phyloP scores from a whole-genome alignment of 2,329 filamentous ascomycete species.

The Claviceps maximensis region DNA sequence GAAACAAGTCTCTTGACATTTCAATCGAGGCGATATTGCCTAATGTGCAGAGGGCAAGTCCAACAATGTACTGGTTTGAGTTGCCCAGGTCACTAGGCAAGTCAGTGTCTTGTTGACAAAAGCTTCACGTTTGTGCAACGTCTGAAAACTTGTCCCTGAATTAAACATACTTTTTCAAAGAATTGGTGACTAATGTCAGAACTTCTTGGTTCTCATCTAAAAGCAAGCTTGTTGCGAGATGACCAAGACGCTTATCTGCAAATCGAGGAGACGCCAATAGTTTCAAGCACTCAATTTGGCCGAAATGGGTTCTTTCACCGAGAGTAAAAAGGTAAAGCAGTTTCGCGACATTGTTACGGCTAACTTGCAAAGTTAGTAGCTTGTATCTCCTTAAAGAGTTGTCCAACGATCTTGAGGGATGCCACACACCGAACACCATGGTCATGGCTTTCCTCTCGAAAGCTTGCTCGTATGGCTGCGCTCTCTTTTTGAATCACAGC shows the following conservation, averaged over 20 bases:
- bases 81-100: constrained; percentile 73
- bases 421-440: constrained; percentile 71
- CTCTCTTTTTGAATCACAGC: constrained; percentile 99
- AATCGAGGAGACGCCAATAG: constrained; percentile 92
- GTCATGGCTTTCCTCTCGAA: constrained; percentile 91
- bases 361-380: constrained; percentile 21
- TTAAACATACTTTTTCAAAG: constrained; percentile 71
- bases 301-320: constrained; percentile 94
- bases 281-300: constrained; percentile 98
- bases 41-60: constrained; percentile 86
- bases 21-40: constrained; percentile 97
- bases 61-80: constrained; percentile 96
- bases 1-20: constrained; percentile 95
- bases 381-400: background rate
- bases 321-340: constrained; percentile 96
- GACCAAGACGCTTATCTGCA: constrained; percentile 91
- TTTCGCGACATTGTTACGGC: constrained; percentile 98
- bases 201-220: constrained; percentile 99
- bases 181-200: constrained; percentile 92
- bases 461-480: constrained; percentile 91
- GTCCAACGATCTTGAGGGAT: background rate
- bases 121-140: background rate
- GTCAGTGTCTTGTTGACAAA: constrained; percentile 8
- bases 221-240: constrained; percentile 88
- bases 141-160: background rate